These are phyloP conservation scores for Candida broadrunensis DNA, from an alignment of 805 yeast genomes.

Conservation along the genomic window DNA sequence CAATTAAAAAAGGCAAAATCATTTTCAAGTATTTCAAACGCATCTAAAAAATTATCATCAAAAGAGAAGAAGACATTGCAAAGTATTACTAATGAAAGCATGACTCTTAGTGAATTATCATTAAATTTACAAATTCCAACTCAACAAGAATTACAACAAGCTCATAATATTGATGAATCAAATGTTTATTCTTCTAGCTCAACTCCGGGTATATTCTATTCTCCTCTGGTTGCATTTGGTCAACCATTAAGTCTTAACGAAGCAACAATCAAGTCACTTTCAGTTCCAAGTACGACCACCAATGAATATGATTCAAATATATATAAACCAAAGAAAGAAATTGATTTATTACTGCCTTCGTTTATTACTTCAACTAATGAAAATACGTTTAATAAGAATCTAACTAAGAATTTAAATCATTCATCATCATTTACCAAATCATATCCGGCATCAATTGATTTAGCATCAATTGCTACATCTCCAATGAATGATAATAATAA, in stretches of 20 bases:
- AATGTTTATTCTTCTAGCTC: conserved; percentile 17
- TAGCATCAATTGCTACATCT: conserved; percentile 49
- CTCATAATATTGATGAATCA: conserved; percentile 19
- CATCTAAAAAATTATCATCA: background rate
- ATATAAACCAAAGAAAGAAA: conserved; percentile 5
- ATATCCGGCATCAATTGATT: conserved; percentile 49
- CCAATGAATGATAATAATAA: conserved; percentile 10
- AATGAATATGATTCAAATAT: conserved; percentile 1
- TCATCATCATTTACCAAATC: conserved; percentile 28
- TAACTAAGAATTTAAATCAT: conserved; percentile 9
- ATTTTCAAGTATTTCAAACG: conserved; percentile 12
- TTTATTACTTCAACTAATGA: conserved; percentile 10
- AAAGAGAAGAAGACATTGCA: background rate
- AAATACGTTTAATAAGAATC: conserved; percentile 4
- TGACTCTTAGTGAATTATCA: background rate
- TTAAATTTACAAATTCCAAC: conserved; percentile 1
- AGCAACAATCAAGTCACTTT: conserved; percentile 7
- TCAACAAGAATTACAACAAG: conserved; percentile 2
- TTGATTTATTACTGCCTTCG: conserved; percentile 26
- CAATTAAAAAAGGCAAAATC: conserved; percentile 38
- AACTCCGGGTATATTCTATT: conserved; percentile 12
- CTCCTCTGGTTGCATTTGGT: conserved; percentile 6
- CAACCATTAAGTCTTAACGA: conserved; percentile 1
- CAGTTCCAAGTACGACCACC: conserved; percentile 10
- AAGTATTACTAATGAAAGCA: background rate